Percentiles rank a stretch among this genome's conserved stretches.
phyloP scores from a whole-genome alignment of 352 stramenopile genomes.

The Phytophthora tubulina region DNA sequence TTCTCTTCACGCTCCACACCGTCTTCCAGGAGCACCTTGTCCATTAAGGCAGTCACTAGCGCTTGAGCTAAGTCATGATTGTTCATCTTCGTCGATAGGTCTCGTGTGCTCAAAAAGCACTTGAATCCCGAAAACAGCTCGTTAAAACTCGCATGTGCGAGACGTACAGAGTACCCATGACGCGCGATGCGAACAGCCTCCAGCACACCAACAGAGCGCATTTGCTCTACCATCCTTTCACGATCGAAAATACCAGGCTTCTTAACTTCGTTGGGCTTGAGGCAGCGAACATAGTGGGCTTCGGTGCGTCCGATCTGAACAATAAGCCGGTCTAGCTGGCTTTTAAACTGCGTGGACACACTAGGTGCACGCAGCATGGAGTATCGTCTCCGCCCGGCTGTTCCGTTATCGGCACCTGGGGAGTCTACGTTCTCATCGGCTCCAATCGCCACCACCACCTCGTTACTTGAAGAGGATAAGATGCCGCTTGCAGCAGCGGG shows the following conservation, averaged over 20 bases:
- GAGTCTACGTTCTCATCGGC: conserved; percentile 60
- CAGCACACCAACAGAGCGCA: conserved; percentile 97
- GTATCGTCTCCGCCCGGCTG: conserved; percentile 40
- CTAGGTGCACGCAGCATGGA: conserved; percentile 75
- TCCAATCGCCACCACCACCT: conserved; percentile 69
- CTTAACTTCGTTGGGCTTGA: conserved; percentile 98
- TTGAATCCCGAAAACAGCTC: conserved; percentile 78
- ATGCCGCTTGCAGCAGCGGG: conserved; percentile 70
- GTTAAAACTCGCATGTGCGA: conserved; percentile 93
- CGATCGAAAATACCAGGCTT: conserved; percentile 70
- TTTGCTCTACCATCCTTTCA: conserved; percentile 96
- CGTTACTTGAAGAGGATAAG: conserved; percentile 66
- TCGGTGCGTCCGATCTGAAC: conserved; percentile 94
- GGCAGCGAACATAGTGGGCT: conserved; percentile 98
- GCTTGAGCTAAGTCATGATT: conserved; percentile 45
- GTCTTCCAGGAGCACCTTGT: conserved; percentile 46
- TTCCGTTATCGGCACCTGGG: conserved; percentile 28
- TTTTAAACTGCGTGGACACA: conserved; percentile 93
- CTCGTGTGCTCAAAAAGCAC: conserved; percentile 36
- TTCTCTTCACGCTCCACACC: conserved; percentile 31
- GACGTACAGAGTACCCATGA: conserved; percentile 96
- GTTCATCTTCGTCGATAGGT: conserved; percentile 37
- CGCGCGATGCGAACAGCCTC: conserved; percentile 96
- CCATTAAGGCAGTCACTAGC: conserved; percentile 45
- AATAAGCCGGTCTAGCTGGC: conserved; percentile 95